phyloP scores from a whole-genome alignment of 306 rosid genomes.

The Castanea mollissima region DNA sequence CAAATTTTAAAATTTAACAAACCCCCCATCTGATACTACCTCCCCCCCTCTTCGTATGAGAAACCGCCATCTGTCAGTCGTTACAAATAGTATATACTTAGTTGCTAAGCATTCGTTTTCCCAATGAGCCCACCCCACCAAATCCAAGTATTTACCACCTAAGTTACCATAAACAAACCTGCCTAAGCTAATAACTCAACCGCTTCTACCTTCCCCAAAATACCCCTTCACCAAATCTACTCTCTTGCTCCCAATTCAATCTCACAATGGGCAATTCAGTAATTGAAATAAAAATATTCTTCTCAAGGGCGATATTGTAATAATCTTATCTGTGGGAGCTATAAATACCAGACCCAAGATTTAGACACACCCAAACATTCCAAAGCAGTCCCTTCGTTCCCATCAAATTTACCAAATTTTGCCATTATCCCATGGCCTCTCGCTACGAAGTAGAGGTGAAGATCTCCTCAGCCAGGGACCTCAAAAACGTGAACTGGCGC shows the following conservation, averaged over 20 bases:
- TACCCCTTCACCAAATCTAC: background rate
- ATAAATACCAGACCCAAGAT: background rate
- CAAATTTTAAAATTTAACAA: no score
- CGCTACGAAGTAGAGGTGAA: constrained; percentile 59
- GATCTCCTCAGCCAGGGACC: constrained; percentile 48
- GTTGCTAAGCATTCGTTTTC: background rate
- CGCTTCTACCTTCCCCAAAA: background rate
- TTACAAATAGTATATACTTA: background rate
- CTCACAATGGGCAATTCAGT: background rate
- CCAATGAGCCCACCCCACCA: background rate
- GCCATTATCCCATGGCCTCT: constrained; percentile 43
- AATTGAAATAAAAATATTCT: background rate
- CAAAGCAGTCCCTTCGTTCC: background rate
- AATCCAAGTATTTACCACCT: background rate
- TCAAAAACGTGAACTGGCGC: constrained; percentile 93
- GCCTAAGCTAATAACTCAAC: background rate
- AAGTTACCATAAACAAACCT: no score
- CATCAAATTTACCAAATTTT: background rate
- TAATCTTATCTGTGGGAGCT: background rate
- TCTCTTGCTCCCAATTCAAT: background rate
- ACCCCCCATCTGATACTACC: no score
- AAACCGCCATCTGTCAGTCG: no score
- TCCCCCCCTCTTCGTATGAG: no score
- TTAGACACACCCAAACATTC: background rate
- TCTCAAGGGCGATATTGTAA: no score